Evolutionary conservation across 768 basidiomycete species (phyloP).

Genomic region (Glaciozyma antarctica): DNA sequence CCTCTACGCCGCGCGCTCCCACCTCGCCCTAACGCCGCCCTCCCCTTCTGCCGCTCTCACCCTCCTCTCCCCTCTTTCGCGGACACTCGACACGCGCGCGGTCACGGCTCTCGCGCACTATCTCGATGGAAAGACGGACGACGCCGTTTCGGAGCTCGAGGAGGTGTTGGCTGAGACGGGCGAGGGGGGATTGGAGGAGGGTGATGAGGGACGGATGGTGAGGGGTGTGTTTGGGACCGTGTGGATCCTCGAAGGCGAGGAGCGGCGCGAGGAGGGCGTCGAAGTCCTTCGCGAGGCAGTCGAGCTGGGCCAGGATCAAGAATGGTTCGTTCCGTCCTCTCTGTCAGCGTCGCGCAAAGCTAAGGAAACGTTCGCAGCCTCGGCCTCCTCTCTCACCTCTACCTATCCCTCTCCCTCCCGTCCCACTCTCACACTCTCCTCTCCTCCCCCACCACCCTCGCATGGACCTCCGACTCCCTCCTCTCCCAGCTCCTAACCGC

Average conservation of each 20-base stretch:
- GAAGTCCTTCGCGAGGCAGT: conserved; percentile 28
- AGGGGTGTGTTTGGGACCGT: conserved; percentile 19
- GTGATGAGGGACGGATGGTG: conserved; percentile 18
- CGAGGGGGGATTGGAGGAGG: conserved; percentile 24
- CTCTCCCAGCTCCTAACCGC: conserved; percentile 29
- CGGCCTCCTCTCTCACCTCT: conserved; percentile 30
- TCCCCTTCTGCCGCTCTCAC: neutral
- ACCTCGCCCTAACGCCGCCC: conserved; percentile 31
- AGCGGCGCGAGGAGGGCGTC: conserved; percentile 24
- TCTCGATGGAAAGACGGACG: conserved; percentile 12
- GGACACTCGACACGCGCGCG: conserved; percentile 25
- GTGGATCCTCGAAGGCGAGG: conserved; percentile 27
- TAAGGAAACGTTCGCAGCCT: conserved; percentile 8
- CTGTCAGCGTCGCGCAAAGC: neutral
- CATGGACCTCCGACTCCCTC: conserved; percentile 31
- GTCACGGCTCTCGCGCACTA: conserved; percentile 22
- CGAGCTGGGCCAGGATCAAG: conserved; percentile 29
- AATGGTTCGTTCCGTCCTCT: conserved; percentile 17
- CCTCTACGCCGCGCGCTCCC: conserved; percentile 30
- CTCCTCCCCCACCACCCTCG: conserved; percentile 8
- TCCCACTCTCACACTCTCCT: conserved; percentile 20
- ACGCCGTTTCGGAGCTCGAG: conserved; percentile 22
- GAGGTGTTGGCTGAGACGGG: conserved; percentile 25
- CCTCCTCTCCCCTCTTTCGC: conserved; percentile 16
- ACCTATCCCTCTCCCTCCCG: conserved; percentile 25